Evolutionary conservation across 257 asterid genomes (phyloP).

Genomic region (Plantago elongata): DNA sequence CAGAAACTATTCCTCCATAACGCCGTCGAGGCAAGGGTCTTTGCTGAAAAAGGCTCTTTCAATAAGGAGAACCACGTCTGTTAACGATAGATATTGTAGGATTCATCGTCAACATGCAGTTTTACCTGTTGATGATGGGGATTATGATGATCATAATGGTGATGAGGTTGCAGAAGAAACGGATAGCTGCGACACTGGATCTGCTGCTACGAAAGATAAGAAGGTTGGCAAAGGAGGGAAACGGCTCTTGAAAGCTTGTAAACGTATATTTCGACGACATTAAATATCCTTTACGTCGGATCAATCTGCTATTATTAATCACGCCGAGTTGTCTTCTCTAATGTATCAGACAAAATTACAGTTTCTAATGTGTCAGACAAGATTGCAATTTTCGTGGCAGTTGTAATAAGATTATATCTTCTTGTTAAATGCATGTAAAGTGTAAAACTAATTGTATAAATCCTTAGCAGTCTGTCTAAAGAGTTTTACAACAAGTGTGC

Average conservation of each 20-base stretch:
- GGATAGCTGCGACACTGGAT: not conserved
- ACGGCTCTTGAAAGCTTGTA: slow-evolving; percentile 39
- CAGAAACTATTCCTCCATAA: slow-evolving; percentile 24
- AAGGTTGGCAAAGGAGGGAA: slow-evolving; percentile 23
- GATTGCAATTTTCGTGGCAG: no score
- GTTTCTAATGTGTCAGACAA: no score
- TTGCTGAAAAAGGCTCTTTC: slow-evolving; percentile 37
- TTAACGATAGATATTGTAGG: slow-evolving; percentile 45
- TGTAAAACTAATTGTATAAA: no score
- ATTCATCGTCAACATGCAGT: slow-evolving; percentile 38
- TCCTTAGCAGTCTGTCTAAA: no score
- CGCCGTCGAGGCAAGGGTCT: slow-evolving; percentile 17
- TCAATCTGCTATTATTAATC: no score
- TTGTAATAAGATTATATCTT: no score
- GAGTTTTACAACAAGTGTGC: no score
- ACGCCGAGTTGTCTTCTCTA: no score
- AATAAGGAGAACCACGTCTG: slow-evolving; percentile 41
- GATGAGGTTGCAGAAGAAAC: slow-evolving; percentile 14
- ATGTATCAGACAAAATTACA: no score
- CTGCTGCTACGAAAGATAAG: slow-evolving; percentile 12
- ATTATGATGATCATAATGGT: no score
- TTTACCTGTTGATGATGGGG: slow-evolving; percentile 22
- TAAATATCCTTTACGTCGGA: not conserved
- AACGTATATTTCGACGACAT: slow-evolving; percentile 43
- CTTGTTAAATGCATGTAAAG: no score